phyloP scores from a whole-genome alignment of 495 filamentous ascomycete species.

The Pyronema omphalodes region DNA sequence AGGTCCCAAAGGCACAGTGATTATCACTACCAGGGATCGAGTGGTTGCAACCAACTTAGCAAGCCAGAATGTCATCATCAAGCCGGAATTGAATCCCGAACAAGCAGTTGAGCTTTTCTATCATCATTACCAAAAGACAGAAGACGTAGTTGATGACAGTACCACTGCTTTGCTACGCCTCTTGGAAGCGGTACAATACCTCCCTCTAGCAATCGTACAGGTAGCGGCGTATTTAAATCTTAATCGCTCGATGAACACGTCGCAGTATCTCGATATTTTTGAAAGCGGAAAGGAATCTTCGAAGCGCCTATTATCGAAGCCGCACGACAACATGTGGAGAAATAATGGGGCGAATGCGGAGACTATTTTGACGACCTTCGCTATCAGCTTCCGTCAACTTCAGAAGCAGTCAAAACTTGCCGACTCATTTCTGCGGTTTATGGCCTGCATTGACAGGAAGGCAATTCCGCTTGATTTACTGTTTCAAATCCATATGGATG shows the following conservation, averaged over 20 bases:
- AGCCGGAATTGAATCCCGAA: neutral
- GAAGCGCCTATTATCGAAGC: conserved; percentile 4
- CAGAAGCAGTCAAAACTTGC: conserved; percentile 10
- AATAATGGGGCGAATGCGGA: conserved; percentile 13
- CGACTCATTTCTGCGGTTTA: conserved; percentile 21
- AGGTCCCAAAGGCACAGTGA: conserved; percentile 18
- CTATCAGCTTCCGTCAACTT: conserved; percentile 32
- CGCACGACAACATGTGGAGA: conserved; percentile 14
- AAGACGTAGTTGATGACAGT: neutral
- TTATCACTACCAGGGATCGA: conserved; percentile 24
- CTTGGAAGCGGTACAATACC: conserved; percentile 3
- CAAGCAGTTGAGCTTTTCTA: neutral
- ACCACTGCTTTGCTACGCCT: conserved; percentile 6
- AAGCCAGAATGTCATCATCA: neutral
- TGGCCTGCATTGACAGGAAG: conserved; percentile 24
- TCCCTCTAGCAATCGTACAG: conserved; percentile 12
- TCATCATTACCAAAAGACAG: neutral
- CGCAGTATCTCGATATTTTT: neutral
- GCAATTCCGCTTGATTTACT: conserved; percentile 20
- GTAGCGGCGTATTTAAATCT: conserved; percentile 4
- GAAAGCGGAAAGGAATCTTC: neutral
- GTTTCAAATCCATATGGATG: neutral
- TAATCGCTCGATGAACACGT: neutral
- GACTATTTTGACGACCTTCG: conserved; percentile 30
- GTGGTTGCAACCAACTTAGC: conserved; percentile 8